Evolutionary conservation across 306 rosid species (phyloP).

Genomic region (Cicer cuneatum): DNA sequence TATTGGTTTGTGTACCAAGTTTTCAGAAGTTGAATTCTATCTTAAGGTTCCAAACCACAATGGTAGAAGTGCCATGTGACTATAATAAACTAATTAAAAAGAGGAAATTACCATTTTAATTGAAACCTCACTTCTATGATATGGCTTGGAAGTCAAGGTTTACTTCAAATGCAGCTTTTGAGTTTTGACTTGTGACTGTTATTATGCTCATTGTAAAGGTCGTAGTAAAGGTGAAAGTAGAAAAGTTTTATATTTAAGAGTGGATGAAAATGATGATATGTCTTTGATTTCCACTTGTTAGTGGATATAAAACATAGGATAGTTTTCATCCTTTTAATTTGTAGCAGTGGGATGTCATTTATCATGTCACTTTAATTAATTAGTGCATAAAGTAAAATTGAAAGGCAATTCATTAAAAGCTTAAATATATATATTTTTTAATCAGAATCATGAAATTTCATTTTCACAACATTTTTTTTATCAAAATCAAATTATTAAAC

Average conservation of each 20-base stretch:
- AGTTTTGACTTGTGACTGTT: slow-evolving; percentile 29
- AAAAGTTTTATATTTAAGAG: slow-evolving; percentile 12
- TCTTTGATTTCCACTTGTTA: slow-evolving; percentile 39
- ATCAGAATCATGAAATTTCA: slow-evolving; percentile 26
- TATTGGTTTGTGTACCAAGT: slow-evolving; percentile 33
- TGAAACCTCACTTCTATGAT: slow-evolving; percentile 23
- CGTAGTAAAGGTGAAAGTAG: slow-evolving; percentile 13
- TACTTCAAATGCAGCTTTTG: slow-evolving; percentile 45
- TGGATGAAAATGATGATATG: slow-evolving; percentile 29
- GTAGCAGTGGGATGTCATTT: slow-evolving; percentile 27
- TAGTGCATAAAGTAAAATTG: slow-evolving; percentile 33
- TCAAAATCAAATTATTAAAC: slow-evolving; percentile 35
- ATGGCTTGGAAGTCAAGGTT: slow-evolving; percentile 45
- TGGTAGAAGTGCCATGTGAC: slow-evolving; percentile 36
- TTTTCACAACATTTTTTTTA: slow-evolving; percentile 20
- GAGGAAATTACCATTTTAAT: not conserved
- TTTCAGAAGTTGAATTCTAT: slow-evolving; percentile 51
- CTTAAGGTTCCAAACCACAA: slow-evolving; percentile 44
- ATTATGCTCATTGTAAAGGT: slow-evolving; percentile 31
- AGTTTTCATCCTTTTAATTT: slow-evolving; percentile 31
- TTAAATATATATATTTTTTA: not conserved
- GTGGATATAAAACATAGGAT: slow-evolving; percentile 41
- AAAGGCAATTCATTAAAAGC: slow-evolving; percentile 24
- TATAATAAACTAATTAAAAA: slow-evolving; percentile 11
- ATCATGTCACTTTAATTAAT: slow-evolving; percentile 33